Evolutionary conservation across 768 basidiomycete species (phyloP).

Genomic region (Xanthoconium purpureum): DNA sequence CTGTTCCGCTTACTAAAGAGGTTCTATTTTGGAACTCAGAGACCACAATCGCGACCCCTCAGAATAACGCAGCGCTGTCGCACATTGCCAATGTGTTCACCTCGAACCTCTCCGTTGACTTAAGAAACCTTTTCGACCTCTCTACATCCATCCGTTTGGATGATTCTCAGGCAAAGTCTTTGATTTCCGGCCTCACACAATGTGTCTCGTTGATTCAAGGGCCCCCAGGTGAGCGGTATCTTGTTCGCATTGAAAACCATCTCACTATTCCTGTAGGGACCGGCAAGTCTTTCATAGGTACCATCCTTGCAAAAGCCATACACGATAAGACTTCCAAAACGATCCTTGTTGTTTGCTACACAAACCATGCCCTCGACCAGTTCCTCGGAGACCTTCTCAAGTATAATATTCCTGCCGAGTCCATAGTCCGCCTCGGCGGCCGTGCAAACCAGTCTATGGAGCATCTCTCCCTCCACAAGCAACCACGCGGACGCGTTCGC

Average conservation of each 20-base stretch:
- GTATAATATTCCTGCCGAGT: neutral
- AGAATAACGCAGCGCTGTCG: too few relatives aligned
- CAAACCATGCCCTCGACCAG: constrained; percentile 71
- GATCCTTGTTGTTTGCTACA: constrained; percentile 68
- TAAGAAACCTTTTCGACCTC: too few relatives aligned
- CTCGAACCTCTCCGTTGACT: too few relatives aligned
- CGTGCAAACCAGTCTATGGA: constrained; percentile 49
- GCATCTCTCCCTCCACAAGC: constrained; percentile 38
- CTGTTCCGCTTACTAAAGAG: constrained; percentile 48
- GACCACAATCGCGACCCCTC: constrained; percentile 10
- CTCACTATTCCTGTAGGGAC: constrained; percentile 44
- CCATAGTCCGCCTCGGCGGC: constrained; percentile 41
- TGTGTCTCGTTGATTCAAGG: constrained; percentile 64
- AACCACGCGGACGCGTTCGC: neutral
- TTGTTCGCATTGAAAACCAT: too few relatives aligned
- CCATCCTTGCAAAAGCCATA: constrained; percentile 56
- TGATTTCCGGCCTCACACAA: constrained; percentile 55
- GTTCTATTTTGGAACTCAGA: constrained; percentile 51
- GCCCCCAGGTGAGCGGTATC: constrained; percentile 52
- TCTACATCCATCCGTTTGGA: constrained; percentile 37
- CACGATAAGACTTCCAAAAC: constrained; percentile 47
- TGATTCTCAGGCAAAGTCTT: constrained; percentile 41
- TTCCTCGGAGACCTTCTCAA: constrained; percentile 60
- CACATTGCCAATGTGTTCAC: too few relatives aligned
- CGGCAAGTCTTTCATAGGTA: constrained; percentile 71